Base-by-base conservation (phyloP, 106 monocot genomes). In the Dendrobium nobile region DNA sequence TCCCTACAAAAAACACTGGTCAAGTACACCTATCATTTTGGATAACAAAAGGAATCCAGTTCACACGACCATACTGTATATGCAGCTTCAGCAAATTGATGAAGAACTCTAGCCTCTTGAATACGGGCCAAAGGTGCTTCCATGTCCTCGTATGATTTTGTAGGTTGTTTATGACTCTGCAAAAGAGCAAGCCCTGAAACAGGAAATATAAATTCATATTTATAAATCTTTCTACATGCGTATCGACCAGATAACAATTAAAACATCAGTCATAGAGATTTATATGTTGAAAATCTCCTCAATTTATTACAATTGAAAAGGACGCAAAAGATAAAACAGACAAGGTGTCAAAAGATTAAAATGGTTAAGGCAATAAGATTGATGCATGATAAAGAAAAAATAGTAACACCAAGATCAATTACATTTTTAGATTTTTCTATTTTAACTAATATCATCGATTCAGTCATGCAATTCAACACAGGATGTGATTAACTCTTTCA, bases 31-130 rank as follows among this genome's bases (percentile, higher is more conserved):
- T 43, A 54, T 18, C 9, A 79, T 77, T 54, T 31, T 45, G 41
- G 20, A 3, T 9, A 80, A 81, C 2, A 26, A 31, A 37, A 73
- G 19, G 78, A 44, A 78, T 51, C 42, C 11, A 15, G 37, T 2
- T 67, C 20, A 15, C 51, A 81, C 19, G 27, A 61, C 54, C 15
- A 73, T 81, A 98, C 98, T 72, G 98, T 98, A 78, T 98, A 98
- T 59, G 95, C 95, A 87, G 98, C 98, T 92, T 98, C 98, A 80
- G 98, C 95, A 87, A 91, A 98, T 19, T 83, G 92, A 88, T 98
- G 98, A 67, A 82, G 86, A 19, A 77, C 3, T 79, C 84, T 81
- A 83, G 95, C 98, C 77, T 95, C 92, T 85, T 84, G 82, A 77
- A 98, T 82, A 48, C 82, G 82, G 58, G 81, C 68, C 40, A 85